Percentiles rank a stretch among this genome's conserved stretches.
Conservation (phyloP, 208 protist species). For the Leishmania arabica region DNA sequence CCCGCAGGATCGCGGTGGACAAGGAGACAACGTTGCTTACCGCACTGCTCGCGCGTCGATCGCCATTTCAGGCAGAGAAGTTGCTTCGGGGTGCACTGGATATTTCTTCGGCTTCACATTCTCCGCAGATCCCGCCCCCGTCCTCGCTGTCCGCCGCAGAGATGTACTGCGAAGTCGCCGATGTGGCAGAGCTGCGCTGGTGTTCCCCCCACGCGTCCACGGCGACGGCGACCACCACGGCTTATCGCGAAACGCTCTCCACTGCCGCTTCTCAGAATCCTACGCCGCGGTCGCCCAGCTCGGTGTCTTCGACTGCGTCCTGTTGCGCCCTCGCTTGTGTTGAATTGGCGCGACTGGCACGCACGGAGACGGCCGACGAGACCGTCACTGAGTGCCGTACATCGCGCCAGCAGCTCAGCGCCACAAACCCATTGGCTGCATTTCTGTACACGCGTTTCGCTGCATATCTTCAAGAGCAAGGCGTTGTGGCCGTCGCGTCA, state of each 20-base stretch:
- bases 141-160: neutral
- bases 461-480: neutral
- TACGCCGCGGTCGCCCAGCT: neutral
- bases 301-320: neutral
- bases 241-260: neutral
- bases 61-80: neutral
- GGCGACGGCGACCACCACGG: neutral
- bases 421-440: conserved; percentile 5
- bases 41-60: neutral
- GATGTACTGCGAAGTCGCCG: conserved; percentile 23
- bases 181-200: conserved; percentile 32
- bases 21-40: neutral
- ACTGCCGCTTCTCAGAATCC: neutral
- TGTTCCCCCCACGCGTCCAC: neutral
- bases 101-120: neutral
- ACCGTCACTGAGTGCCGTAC: neutral
- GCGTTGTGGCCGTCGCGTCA: neutral
- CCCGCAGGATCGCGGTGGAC: neutral
- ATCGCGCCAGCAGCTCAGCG: neutral
- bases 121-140: neutral
- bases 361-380: neutral
- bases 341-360: conserved; percentile 2
- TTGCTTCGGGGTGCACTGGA: neutral
- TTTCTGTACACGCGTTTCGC: conserved; percentile 1
- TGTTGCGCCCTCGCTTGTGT: conserved; percentile 14